Percentiles rank a stretch among this genome's conserved stretches.
Conservation (phyloP, 2,329 filamentous ascomycete genomes). For the Colletotrichum sp. region DNA sequence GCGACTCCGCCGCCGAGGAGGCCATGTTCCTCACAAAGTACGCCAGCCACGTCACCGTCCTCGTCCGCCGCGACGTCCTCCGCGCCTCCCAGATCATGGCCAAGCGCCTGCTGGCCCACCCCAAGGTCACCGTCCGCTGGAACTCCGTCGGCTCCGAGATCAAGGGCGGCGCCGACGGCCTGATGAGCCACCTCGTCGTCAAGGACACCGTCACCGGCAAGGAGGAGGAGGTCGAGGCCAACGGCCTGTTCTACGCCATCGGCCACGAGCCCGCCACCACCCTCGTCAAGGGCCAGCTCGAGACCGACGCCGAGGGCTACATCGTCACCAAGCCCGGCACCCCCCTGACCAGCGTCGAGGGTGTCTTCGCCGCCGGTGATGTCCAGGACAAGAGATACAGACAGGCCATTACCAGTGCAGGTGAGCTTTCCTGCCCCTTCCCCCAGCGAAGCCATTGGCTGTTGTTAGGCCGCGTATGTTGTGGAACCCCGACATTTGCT, state of each 20-base stretch:
- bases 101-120: conserved; percentile 78
- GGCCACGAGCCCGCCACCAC: conserved; percentile 92
- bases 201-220: conserved; percentile 78
- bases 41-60: conserved; percentile 90
- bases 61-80: conserved; percentile 86
- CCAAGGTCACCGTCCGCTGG: conserved; percentile 90
- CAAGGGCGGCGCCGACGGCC: conserved; percentile 80
- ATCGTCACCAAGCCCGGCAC: conserved; percentile 88
- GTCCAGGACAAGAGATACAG: conserved; percentile 99
- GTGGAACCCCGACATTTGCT: conserved; percentile 7
- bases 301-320: conserved; percentile 90
- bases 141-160: conserved; percentile 84
- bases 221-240: conserved; percentile 85
- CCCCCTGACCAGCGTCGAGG: conserved; percentile 84
- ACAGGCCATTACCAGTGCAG: conserved; percentile 96
- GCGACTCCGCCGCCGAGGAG: conserved; percentile 97
- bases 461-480: background rate
- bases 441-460: background rate
- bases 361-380: conserved; percentile 95
- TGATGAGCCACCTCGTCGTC: conserved; percentile 89
- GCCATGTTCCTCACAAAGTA: conserved; percentile 98
- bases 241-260: conserved; percentile 95
- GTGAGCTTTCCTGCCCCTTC: conserved; percentile 55
- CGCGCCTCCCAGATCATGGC: conserved; percentile 94
- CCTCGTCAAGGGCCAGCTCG: conserved; percentile 89